Percentiles rank a stretch among this genome's conserved stretches.
Conservation (phyloP, 176 grass and related monocot genomes). For the Aegilops tauschii region DNA sequence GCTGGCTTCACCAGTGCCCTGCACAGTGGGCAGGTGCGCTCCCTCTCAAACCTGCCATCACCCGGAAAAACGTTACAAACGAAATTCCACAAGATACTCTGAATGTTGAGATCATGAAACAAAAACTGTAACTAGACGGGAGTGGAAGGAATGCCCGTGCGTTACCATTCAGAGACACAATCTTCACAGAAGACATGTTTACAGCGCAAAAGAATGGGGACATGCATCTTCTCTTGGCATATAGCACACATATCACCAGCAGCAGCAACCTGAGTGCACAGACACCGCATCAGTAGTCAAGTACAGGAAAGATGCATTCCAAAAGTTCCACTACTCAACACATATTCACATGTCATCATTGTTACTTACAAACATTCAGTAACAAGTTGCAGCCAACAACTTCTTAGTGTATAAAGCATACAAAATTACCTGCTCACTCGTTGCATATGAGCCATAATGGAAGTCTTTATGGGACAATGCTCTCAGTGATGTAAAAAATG, state of each 20-base stretch:
- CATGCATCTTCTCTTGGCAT: constrained; percentile 93
- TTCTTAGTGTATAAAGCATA: not conserved
- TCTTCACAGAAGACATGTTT: constrained; percentile 93
- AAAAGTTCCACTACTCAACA: not conserved
- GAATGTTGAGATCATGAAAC: not conserved
- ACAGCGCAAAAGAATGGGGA: constrained; percentile 77
- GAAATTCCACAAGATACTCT: not conserved
- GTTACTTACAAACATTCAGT: not conserved
- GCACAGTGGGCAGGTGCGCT: constrained; percentile 90
- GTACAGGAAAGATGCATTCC: not conserved
- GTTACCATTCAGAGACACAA: constrained; percentile 89
- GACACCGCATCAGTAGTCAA: not conserved
- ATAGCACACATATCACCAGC: constrained; percentile 88
- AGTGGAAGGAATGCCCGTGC: not conserved
- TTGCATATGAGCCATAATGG: constrained; percentile 87
- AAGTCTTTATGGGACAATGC: constrained; percentile 87
- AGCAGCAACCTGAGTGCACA: constrained; percentile 49
- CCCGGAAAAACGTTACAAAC: not conserved
- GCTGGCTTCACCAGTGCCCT: constrained; percentile 91
- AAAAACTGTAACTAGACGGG: not conserved
- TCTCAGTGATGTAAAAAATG: constrained; percentile 88
- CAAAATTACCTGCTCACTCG: constrained; percentile 77
- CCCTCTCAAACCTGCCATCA: constrained; percentile 85
- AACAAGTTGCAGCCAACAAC: not conserved
- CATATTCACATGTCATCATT: not conserved